Percentiles rank a stretch among this genome's conserved stretches.
phyloP scores from a whole-genome alignment of 179 eudicot species.

The Drosera spatulata region DNA sequence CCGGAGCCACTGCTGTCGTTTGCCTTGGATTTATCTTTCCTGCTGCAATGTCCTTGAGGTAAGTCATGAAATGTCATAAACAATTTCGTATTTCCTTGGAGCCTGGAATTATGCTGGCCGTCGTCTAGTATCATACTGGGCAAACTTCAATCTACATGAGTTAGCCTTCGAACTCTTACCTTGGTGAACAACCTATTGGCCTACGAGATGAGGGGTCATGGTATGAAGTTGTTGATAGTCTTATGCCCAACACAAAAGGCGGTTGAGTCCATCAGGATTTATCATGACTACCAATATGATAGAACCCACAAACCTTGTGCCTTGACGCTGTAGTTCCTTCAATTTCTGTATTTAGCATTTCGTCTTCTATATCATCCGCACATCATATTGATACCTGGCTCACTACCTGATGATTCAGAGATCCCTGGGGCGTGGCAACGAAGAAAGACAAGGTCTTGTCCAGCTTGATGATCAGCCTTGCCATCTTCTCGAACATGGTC shows the following conservation, averaged over 20 bases:
- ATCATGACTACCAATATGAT: too few relatives aligned
- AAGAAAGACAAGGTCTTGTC: constrained; percentile 1
- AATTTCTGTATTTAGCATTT: neutral
- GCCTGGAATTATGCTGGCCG: neutral
- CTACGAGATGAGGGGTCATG: too few relatives aligned
- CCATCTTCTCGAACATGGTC: constrained; percentile 6
- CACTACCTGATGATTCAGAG: neutral
- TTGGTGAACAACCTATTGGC: too few relatives aligned
- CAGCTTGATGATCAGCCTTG: constrained; percentile 6
- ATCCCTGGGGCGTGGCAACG: neutral
- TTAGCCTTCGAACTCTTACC: too few relatives aligned
- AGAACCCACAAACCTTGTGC: too few relatives aligned
- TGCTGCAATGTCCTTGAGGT: constrained; percentile 8
- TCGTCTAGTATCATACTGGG: neutral
- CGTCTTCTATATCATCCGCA: neutral
- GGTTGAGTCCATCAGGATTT: too few relatives aligned
- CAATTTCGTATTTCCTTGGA: neutral
- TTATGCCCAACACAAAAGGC: too few relatives aligned
- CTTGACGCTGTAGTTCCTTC: neutral
- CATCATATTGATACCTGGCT: too few relatives aligned
- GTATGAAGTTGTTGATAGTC: too few relatives aligned
- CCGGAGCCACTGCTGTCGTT: constrained; percentile 11
- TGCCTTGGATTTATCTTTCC: constrained; percentile 11
- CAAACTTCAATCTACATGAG: too few relatives aligned
- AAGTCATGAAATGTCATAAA: neutral